These are phyloP conservation scores for Pseudozyma sp. DNA, from an alignment of 1,284 basidiomycete species.

Conservation along the genomic window DNA sequence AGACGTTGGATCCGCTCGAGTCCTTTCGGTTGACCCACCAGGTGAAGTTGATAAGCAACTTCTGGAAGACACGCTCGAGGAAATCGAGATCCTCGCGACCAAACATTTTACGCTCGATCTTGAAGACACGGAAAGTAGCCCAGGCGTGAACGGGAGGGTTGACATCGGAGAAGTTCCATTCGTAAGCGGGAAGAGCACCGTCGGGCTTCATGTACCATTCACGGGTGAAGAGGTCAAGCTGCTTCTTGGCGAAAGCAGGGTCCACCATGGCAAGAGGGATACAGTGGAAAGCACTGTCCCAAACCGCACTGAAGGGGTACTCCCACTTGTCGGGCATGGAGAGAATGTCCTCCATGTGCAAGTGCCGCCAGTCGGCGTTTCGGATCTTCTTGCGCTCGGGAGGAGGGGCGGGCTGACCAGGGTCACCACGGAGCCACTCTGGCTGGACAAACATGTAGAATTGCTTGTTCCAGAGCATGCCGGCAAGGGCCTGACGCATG, in stretches of 20 bases:
- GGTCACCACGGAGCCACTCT: constrained; percentile 94
- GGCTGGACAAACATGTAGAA: constrained; percentile 95
- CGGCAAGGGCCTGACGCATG: constrained; percentile 94
- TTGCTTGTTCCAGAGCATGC: constrained; percentile 99
- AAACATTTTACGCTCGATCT: constrained; percentile 94
- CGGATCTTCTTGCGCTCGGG: constrained; percentile 86
- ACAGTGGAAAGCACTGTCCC: constrained; percentile 98
- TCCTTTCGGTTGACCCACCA: constrained; percentile 99
- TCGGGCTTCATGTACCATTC: constrained; percentile 99
- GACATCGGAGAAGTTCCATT: constrained; percentile 98
- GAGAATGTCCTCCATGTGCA: constrained; percentile 93
- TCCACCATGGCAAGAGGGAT: constrained; percentile 96
- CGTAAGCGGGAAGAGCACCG: constrained; percentile 96
- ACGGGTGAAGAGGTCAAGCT: constrained; percentile 91
- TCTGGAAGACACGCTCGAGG: constrained; percentile 97
- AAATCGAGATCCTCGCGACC: constrained; percentile 91
- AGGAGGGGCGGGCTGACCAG: constrained; percentile 92
- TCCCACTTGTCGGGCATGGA: constrained; percentile 99
- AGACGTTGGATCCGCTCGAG: constrained; percentile 91
- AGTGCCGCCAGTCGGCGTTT: constrained; percentile 82
- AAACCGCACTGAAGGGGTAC: constrained; percentile 69
- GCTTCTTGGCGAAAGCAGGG: constrained; percentile 94
- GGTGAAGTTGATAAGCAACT: constrained; percentile 94
- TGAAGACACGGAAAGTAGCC: constrained; percentile 70
- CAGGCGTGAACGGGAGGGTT: constrained; percentile 98